Percentiles rank a stretch among this genome's conserved stretches.
Evolutionary conservation across 2,329 filamentous ascomycete genomes (phyloP).

Genomic region (Penicillium capsulatum): DNA sequence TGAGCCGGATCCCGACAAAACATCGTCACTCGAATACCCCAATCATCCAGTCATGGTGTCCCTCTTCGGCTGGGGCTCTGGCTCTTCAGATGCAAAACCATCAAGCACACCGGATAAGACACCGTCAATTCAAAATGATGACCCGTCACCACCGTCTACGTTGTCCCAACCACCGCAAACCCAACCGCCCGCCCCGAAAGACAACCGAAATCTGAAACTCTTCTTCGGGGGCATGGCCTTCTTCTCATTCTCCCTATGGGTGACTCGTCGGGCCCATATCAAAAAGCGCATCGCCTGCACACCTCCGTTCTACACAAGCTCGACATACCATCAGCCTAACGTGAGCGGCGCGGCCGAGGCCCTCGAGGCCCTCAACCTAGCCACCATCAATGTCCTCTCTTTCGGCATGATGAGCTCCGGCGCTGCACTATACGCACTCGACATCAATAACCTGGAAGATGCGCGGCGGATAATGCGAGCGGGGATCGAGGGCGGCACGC

Average conservation of each 20-base stretch:
- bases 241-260: slow-evolving; percentile 64
- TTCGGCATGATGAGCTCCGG: slow-evolving; percentile 71
- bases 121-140: slow-evolving; percentile 3
- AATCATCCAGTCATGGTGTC: slow-evolving; percentile 21
- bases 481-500: slow-evolving; percentile 58
- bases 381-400: slow-evolving; percentile 78
- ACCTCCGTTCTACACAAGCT: slow-evolving; percentile 65
- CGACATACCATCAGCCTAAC: slow-evolving; percentile 40
- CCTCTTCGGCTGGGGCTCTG: slow-evolving; percentile 24
- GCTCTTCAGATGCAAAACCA: slow-evolving; percentile 11
- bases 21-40: too few relatives aligned
- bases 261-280: slow-evolving; percentile 67
- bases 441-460: slow-evolving; percentile 67
- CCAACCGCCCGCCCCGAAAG: slow-evolving; percentile 10
- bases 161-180: slow-evolving; percentile 12
- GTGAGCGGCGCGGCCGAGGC: slow-evolving; percentile 69
- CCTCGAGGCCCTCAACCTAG: slow-evolving; percentile 75
- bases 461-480: slow-evolving; percentile 57
- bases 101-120: slow-evolving; percentile 7
- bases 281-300: slow-evolving; percentile 58
- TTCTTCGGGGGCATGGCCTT: slow-evolving; percentile 73
- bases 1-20: too few relatives aligned
- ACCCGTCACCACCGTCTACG: slow-evolving; percentile 5
- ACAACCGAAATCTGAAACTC: slow-evolving; percentile 44
- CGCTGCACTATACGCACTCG: slow-evolving; percentile 69